Conservation (phyloP, 73 alveolate species). For the Loxodes magnus region DNA sequence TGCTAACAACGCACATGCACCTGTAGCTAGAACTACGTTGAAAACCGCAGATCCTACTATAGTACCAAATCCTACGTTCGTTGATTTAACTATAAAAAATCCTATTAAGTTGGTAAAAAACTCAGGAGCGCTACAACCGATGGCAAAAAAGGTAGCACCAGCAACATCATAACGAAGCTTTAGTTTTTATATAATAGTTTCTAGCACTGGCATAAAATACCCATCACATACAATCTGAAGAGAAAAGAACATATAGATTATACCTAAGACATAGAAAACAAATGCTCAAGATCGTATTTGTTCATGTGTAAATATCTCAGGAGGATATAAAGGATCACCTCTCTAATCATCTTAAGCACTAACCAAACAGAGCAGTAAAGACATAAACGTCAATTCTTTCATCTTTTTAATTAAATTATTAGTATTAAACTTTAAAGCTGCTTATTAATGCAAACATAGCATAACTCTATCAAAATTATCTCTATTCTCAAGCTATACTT, state of each 20-base stretch:
- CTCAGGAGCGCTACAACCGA: slow-evolving; percentile 8
- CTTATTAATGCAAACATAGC: too few relatives aligned
- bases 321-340: too few relatives aligned
- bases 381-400: too few relatives aligned
- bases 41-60: slow-evolving; percentile 3
- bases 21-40: too few relatives aligned
- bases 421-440: too few relatives aligned
- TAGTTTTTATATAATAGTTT: not conserved
- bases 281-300: slow-evolving; percentile 5
- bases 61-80: slow-evolving; percentile 2
- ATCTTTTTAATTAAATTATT: too few relatives aligned
- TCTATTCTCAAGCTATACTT: too few relatives aligned
- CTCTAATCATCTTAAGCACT: too few relatives aligned
- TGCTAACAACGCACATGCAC: too few relatives aligned
- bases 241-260: not conserved
- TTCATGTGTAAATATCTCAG: not conserved
- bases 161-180: not conserved
- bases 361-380: too few relatives aligned
- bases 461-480: too few relatives aligned
- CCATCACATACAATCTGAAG: not conserved
- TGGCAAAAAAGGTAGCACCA: slow-evolving; percentile 6
- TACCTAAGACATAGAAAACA: not conserved
- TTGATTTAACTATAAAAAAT: not conserved
- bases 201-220: slow-evolving; percentile 2
- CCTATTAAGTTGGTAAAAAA: not conserved